A percentile compares a stretch with the other conserved stretches of the same genome.
Conservation (phyloP, 177 flowering plant genomes). For the Tripterygium wilfordii region DNA sequence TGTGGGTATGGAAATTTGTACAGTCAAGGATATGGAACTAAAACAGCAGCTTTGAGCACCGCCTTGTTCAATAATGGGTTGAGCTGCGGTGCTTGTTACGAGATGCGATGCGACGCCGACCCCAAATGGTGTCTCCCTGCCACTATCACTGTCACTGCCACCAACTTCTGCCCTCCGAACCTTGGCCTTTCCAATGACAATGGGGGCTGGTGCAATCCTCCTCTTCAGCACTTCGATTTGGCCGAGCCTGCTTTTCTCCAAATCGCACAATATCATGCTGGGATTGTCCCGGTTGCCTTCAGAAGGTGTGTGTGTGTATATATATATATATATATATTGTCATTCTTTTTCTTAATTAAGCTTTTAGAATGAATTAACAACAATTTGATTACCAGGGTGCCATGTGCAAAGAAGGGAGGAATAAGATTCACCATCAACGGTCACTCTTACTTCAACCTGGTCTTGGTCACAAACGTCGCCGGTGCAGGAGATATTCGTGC, state of each 20-base stretch:
- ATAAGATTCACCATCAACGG: slow-evolving; percentile 29
- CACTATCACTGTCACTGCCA: slow-evolving; percentile 22
- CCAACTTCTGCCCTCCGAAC: slow-evolving; percentile 27
- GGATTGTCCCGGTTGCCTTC: slow-evolving; percentile 24
- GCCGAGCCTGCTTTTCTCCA: slow-evolving; percentile 30
- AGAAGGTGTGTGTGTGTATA: slow-evolving; percentile 13
- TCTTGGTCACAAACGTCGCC: slow-evolving; percentile 28
- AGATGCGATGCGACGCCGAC: slow-evolving; percentile 21
- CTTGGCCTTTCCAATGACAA: slow-evolving; percentile 16
- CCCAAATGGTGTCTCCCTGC: slow-evolving; percentile 25
- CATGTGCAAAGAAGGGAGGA: slow-evolving; percentile 28
- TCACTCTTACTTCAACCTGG: slow-evolving; percentile 31
- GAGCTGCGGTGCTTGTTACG: slow-evolving; percentile 27
- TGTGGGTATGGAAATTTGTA: slow-evolving; percentile 29
- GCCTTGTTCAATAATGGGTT: slow-evolving; percentile 28
- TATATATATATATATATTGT: not conserved
- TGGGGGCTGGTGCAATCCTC: slow-evolving; percentile 36
- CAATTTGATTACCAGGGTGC: slow-evolving; percentile 16
- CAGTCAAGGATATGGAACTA: slow-evolving; percentile 27
- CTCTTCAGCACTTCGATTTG: slow-evolving; percentile 28
- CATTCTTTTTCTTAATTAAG: no score
- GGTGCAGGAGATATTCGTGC: slow-evolving; percentile 30
- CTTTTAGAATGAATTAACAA: no score
- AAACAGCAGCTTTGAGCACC: slow-evolving; percentile 28
- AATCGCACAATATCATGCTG: slow-evolving; percentile 24